These are phyloP conservation scores for Aspergillus indologenus DNA, from an alignment of 495 filamentous ascomycete genomes.

Conservation along the genomic window DNA sequence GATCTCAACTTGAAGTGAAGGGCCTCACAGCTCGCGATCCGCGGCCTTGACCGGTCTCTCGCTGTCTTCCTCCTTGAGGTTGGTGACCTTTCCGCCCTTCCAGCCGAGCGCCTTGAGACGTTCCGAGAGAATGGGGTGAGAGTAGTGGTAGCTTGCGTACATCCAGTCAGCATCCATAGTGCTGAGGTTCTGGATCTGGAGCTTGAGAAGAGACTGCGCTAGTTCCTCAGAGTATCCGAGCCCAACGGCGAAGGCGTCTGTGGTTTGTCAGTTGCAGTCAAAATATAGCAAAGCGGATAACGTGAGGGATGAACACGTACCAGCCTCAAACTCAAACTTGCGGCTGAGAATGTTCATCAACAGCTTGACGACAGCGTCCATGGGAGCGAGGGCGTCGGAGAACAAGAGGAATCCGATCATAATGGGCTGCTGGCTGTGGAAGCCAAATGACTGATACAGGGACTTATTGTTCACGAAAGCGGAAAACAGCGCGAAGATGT, in stretches of 20 bases:
- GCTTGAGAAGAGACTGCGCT: constrained; percentile 84
- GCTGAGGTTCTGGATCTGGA: constrained; percentile 96
- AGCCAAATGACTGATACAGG: constrained; percentile 87
- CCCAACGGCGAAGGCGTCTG: constrained; percentile 76
- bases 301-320: constrained; percentile 40
- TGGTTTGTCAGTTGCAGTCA: constrained; percentile 12
- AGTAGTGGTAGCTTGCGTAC: constrained; percentile 97
- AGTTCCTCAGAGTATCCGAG: constrained; percentile 87
- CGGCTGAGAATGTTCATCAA: constrained; percentile 94
- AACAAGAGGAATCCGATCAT: constrained; percentile 96
- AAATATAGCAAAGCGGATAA: not conserved
- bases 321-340: constrained; percentile 92
- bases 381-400: constrained; percentile 85
- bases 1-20: constrained; percentile 7
- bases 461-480: constrained; percentile 95
- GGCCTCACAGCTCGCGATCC: constrained; percentile 54
- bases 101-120: constrained; percentile 85
- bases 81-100: constrained; percentile 59
- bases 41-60: constrained; percentile 54
- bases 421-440: constrained; percentile 79
- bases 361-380: constrained; percentile 88
- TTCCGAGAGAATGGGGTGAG: constrained; percentile 93
- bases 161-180: constrained; percentile 98
- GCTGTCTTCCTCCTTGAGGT: constrained; percentile 46
- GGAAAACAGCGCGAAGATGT: constrained; percentile 93